A percentile compares a stretch with the other conserved stretches of the same genome.
phyloP scores from a whole-genome alignment of 2,329 filamentous ascomycete species.

The Alternaria hordeiaustralica region DNA sequence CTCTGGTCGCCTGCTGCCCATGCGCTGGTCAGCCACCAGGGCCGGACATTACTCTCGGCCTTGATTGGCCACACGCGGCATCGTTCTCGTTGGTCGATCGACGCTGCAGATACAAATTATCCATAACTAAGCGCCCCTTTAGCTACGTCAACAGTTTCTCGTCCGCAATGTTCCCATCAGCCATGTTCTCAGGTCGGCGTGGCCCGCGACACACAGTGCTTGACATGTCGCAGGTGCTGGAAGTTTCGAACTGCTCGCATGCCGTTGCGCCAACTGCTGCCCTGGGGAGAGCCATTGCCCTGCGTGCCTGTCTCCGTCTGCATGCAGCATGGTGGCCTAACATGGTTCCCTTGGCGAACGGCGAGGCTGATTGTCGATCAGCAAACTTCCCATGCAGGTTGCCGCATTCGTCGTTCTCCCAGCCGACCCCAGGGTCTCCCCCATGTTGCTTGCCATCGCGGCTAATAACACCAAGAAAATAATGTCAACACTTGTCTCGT shows the following conservation, averaged over 20 bases:
- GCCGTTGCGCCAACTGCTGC: background rate
- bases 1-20: slow-evolving; percentile 29
- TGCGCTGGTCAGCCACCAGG: slow-evolving; percentile 30
- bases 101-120: slow-evolving; percentile 12
- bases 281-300: background rate
- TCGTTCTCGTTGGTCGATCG: slow-evolving; percentile 19
- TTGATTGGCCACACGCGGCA: slow-evolving; percentile 21
- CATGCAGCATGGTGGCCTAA: slow-evolving; percentile 4
- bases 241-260: slow-evolving; percentile 21
- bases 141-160: slow-evolving; percentile 19
- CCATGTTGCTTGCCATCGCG: background rate
- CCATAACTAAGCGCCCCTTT: slow-evolving; percentile 18
- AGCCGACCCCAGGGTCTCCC: slow-evolving; percentile 4
- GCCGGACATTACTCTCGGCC: slow-evolving; percentile 17
- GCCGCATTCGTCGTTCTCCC: slow-evolving; percentile 10
- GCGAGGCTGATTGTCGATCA: slow-evolving; percentile 10
- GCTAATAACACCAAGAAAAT: slow-evolving; percentile 1
- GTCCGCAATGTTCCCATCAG: background rate
- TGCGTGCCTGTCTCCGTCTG: slow-evolving; percentile 7
- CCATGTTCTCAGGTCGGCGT: background rate
- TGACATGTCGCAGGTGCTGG: background rate
- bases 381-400: slow-evolving; percentile 16
- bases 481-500: background rate
- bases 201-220: slow-evolving; percentile 1
- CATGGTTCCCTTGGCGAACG: slow-evolving; percentile 18